phyloP scores from a whole-genome alignment of 805 yeast genomes.

The Saccharomycopsis selenospora region DNA sequence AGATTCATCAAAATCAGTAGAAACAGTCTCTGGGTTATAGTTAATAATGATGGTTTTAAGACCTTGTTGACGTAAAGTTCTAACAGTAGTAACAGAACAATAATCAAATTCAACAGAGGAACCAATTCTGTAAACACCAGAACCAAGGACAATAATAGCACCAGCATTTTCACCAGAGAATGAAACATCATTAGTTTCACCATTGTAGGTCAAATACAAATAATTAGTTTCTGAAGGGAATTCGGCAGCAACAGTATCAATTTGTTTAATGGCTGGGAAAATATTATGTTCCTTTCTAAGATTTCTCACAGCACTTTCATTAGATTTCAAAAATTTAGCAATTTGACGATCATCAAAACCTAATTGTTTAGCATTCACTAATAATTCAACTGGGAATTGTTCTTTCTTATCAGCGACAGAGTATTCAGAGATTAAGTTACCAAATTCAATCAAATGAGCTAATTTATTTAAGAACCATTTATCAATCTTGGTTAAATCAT shows the following conservation, averaged over 20 bases:
- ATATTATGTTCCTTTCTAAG: constrained; percentile 81
- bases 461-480: constrained; percentile 94
- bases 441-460: constrained; percentile 64
- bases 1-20: constrained; percentile 98
- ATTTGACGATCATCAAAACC: constrained; percentile 97
- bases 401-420: constrained; percentile 41
- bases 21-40: constrained; percentile 97
- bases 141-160: constrained; percentile 93
- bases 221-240: constrained; percentile 96
- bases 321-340: constrained; percentile 80
- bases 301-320: constrained; percentile 88
- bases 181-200: constrained; percentile 76
- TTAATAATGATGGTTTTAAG: constrained; percentile 93
- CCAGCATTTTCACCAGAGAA: constrained; percentile 52
- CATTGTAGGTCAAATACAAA: constrained; percentile 90
- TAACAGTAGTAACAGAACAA: constrained; percentile 97
- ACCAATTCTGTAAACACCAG: constrained; percentile 98
- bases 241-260: constrained; percentile 98
- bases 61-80: constrained; percentile 83
- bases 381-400: constrained; percentile 51
- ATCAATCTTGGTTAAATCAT: constrained; percentile 87
- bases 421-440: constrained; percentile 49
- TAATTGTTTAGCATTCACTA: constrained; percentile 87
- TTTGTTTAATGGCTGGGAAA: constrained; percentile 89
- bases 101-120: constrained; percentile 98